Conservation (phyloP, 768 basidiomycete species). For the Naganishia kalamii region DNA sequence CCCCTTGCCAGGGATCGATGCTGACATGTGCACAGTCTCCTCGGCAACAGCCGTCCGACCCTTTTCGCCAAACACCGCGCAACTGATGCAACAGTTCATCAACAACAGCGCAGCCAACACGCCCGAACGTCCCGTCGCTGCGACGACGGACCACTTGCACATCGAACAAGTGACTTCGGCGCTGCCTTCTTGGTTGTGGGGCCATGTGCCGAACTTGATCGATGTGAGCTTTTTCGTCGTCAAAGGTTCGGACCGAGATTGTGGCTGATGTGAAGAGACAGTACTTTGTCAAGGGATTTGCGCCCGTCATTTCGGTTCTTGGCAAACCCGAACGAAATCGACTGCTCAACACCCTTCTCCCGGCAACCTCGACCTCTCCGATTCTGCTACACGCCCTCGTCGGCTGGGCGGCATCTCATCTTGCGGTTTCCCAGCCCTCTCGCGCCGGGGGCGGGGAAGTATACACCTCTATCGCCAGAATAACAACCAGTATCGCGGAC, state of each 20-base stretch:
- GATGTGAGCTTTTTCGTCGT: background rate
- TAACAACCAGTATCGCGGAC: slow-evolving; percentile 18
- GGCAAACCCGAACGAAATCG: slow-evolving; percentile 9
- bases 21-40: background rate
- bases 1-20: background rate
- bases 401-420: slow-evolving; percentile 18
- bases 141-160: slow-evolving; percentile 1
- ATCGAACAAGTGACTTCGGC: background rate
- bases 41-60: slow-evolving; percentile 6
- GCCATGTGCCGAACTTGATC: slow-evolving; percentile 16
- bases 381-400: slow-evolving; percentile 18
- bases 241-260: background rate
- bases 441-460: slow-evolving; percentile 3
- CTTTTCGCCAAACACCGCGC: slow-evolving; percentile 6
- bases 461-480: slow-evolving; percentile 20
- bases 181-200: slow-evolving; percentile 20
- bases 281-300: slow-evolving; percentile 23
- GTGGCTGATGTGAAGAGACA: background rate
- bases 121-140: slow-evolving; percentile 4
- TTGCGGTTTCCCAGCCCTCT: slow-evolving; percentile 6
- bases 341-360: slow-evolving; percentile 11
- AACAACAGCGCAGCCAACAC: background rate
- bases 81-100: slow-evolving; percentile 1
- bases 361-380: slow-evolving; percentile 9
- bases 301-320: slow-evolving; percentile 23